Evolutionary conservation across 192 early-diverging fungal genomes (phyloP), one percentile per base, ranked within the genome.

Genomic region (Coemansia sp.): DNA sequence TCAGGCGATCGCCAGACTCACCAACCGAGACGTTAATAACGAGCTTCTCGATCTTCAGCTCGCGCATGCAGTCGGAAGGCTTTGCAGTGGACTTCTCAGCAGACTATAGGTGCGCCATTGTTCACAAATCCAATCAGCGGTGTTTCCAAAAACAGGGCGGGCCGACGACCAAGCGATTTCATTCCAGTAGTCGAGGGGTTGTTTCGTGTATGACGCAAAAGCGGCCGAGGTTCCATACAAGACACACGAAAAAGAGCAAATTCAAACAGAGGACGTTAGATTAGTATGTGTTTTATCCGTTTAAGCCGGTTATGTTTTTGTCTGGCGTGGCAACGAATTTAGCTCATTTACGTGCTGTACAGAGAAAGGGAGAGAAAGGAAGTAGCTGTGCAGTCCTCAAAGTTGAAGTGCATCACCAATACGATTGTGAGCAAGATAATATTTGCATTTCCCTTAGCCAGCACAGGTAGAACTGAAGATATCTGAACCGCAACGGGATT

Each of bases 11-110:
- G 72, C 96, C 96, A 78, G 95, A 96, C 87, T 98, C 96, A 66
- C 98, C 98, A 48, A 99, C 98, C 81, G 93, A 98, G 84, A 99
- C 98, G 93, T 98, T 98, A 85, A 99, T 92, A 85, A 97, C 96
- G 85, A 99, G 94, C 92, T 99, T 99, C 89, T 99, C 98, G 82
- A 98, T 93, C 75, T 89, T 88, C 68, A 99, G 93, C 84, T 92
- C 95, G 76, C 92, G 90, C 97, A 98, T 99, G 79, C 88, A 84
- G 92, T 99, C 98, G 68, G 86, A 79, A 76, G 88, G 87, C 83
- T 87, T 87, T 73, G 87, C 85, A 83, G 92, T 89, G 69, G 81
- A 85, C 84, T 89, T 83, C 81, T 84, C 85, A 80, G 86, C 86
- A 84, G 78, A 75, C 75, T 77, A 53, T 23, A 26, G 51, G 18